Evolutionary conservation across 2,329 filamentous ascomycete species (phyloP).

Genomic region (Gnomoniopsis smithogilvyi): DNA sequence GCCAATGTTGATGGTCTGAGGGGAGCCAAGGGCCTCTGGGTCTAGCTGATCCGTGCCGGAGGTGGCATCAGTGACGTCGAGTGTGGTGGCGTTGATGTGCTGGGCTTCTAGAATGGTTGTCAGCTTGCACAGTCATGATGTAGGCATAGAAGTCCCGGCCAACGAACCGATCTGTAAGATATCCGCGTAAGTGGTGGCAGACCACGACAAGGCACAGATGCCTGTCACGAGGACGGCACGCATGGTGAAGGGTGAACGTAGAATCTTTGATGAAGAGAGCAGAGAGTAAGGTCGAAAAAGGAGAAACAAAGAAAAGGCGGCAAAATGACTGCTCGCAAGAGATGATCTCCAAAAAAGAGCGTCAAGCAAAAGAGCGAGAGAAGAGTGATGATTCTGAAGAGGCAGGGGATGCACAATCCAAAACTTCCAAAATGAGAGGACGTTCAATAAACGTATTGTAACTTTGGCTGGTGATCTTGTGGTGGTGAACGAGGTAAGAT

Average conservation of each 20-base stretch:
- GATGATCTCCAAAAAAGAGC: slow-evolving; percentile 20
- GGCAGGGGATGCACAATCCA: slow-evolving; percentile 16
- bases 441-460: slow-evolving; percentile 21
- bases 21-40: background rate
- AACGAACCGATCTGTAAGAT: background rate
- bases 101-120: background rate
- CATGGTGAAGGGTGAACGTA: background rate
- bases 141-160: background rate
- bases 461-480: slow-evolving; percentile 8
- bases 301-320: too few relatives aligned
- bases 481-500: slow-evolving; percentile 4
- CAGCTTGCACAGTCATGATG: background rate
- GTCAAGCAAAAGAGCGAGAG: slow-evolving; percentile 3
- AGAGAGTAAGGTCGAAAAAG: background rate
- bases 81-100: background rate
- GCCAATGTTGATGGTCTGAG: slow-evolving; percentile 4
- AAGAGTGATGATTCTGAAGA: background rate
- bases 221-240: slow-evolving; percentile 1
- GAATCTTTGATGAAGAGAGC: background rate
- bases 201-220: slow-evolving; percentile 3
- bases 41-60: background rate
- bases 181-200: background rate
- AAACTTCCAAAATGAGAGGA: slow-evolving; percentile 18
- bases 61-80: background rate
- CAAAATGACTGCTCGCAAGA: slow-evolving; percentile 19